A percentile compares a stretch with the other conserved stretches of the same genome.
phyloP scores from a whole-genome alignment of 495 filamentous ascomycete genomes.

The Collariella sp. region DNA sequence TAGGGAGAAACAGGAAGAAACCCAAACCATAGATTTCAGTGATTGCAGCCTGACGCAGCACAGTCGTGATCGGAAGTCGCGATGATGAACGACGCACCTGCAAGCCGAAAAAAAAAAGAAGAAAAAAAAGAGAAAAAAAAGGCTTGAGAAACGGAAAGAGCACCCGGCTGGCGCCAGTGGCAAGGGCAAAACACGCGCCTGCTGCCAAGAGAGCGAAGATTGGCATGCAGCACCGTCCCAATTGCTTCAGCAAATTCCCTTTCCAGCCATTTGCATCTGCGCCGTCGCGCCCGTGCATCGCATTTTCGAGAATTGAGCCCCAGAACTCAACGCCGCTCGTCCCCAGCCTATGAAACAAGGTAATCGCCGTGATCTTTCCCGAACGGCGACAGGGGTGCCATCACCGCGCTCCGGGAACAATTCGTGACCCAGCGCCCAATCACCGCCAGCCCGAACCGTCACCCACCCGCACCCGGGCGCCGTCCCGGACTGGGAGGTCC shows the following conservation, averaged over 20 bases:
- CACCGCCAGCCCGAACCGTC: conserved; percentile 18
- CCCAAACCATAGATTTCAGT: too few relatives aligned
- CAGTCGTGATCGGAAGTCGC: too few relatives aligned
- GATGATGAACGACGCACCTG: too few relatives aligned
- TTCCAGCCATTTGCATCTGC: neutral
- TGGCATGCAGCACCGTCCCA: too few relatives aligned
- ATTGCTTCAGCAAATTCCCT: too few relatives aligned
- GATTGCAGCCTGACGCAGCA: too few relatives aligned
- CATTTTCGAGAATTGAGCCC: neutral
- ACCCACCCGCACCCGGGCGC: conserved; percentile 21
- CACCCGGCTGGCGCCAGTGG: neutral
- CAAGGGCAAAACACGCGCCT: neutral
- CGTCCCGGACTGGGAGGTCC: conserved; percentile 12
- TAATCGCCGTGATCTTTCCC: conserved; percentile 12
- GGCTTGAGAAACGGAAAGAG: neutral
- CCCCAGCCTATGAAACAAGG: conserved; percentile 1
- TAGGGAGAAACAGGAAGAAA: neutral
- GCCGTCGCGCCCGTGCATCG: neutral
- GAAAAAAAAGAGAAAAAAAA: neutral
- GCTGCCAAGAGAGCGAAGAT: too few relatives aligned
- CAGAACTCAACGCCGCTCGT: neutral
- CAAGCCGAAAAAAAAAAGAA: too few relatives aligned
- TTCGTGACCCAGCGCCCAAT: conserved; percentile 28
- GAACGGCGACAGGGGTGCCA: conserved; percentile 16
- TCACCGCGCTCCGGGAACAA: conserved; percentile 28